Base-by-base conservation (phyloP, 345 rosid species). In the Populus simonii region DNA sequence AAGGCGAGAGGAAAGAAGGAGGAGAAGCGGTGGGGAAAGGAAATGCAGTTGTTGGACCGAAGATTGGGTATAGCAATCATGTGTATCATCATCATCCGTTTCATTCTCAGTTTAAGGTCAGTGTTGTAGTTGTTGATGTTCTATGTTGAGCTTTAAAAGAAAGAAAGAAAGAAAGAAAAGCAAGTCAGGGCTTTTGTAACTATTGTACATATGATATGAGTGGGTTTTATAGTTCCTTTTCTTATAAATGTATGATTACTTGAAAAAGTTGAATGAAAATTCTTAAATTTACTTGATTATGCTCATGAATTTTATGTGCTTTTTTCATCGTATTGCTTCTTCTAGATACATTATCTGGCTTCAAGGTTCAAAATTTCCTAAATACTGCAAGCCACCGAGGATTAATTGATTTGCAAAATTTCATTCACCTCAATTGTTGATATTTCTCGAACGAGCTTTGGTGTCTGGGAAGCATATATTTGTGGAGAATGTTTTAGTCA, bases 51-150 rank as follows among this genome's bases (percentile, higher is more conserved):
- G 82, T 55, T 15, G 86, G 73, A n/a, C 83, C 89, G 16, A 93
- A 93, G 85, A 76, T 90, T 85, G 98, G 92, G 74, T 93, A 88
- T 88, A 90, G 89, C 93, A 85, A 79, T 83, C 96, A 92, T 80
- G 95, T 89, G 82, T 96, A 89, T 89, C 97, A 90, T 76, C 80
- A 88, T 76, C 84, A 89, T 79, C 93, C 97, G 36, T 94, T 90
- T 92, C 98, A 94, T 91, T 91, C 97, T 85, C 97, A 94, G 96
- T 96, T 88, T 87, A 96, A 96, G 99, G 99, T 96, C 91, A 94
- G 99, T 93, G 87, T 83, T 86, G 75, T 66, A 55, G 80, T 57
- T 74, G 79, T 55, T 68, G 74, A 22, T 69, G 81, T 22, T 74
- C 61, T 73, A 69, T 63, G 72, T 78, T 76, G 75, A 72, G 43